Percentiles rank a stretch among this genome's conserved stretches.
phyloP scores from a whole-genome alignment of 176 grass and related monocot genomes.

The Neostapfia colusana region DNA sequence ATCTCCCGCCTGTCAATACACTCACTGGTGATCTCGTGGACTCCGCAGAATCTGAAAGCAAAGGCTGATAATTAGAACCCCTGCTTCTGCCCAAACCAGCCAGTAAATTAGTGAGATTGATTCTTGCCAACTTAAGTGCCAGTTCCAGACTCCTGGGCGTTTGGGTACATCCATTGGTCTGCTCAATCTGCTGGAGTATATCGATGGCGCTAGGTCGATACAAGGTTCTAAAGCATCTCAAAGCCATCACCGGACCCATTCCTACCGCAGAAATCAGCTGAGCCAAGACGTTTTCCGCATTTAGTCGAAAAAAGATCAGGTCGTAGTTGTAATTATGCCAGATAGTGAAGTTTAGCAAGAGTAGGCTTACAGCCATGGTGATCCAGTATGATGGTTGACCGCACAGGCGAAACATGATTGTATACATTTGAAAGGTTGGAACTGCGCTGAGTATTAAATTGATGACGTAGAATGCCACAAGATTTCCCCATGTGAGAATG shows the following conservation, averaged over 20 bases:
- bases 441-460: slow-evolving; percentile 64
- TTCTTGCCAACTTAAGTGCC: slow-evolving; percentile 33
- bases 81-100: slow-evolving; percentile 28
- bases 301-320: slow-evolving; percentile 4
- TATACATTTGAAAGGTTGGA: slow-evolving; percentile 64
- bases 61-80: slow-evolving; percentile 47
- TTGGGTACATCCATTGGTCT: slow-evolving; percentile 36
- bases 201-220: slow-evolving; percentile 64
- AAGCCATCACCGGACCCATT: slow-evolving; percentile 64
- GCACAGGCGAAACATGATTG: slow-evolving; percentile 76
- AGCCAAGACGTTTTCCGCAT: slow-evolving; percentile 18
- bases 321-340: not conserved
- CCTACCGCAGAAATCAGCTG: slow-evolving; percentile 67
- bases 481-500: slow-evolving; percentile 83
- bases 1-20: not conserved
- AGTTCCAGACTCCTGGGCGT: slow-evolving; percentile 41
- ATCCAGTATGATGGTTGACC: slow-evolving; percentile 79
- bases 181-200: slow-evolving; percentile 75
- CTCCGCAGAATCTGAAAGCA: slow-evolving; percentile 48
- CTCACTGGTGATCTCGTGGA: slow-evolving; percentile 28
- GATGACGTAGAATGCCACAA: slow-evolving; percentile 80
- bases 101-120: slow-evolving; percentile 43
- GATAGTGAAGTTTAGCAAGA: not conserved
- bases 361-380: slow-evolving; percentile 73
- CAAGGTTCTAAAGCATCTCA: slow-evolving; percentile 54